Conservation (phyloP, 73 alveolate genomes). For the Tetrahymena borealis region DNA sequence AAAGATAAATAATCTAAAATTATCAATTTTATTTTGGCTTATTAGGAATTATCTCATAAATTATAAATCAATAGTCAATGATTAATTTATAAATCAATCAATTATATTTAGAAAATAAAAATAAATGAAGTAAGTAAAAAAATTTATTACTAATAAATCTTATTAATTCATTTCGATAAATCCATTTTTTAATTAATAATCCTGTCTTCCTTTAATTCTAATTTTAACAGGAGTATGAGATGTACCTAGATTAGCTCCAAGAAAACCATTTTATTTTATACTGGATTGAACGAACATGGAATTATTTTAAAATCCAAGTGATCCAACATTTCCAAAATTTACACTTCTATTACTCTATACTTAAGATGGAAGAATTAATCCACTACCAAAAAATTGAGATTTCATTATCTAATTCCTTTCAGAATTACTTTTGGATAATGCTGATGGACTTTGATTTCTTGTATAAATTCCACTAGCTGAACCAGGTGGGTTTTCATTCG, state of each 20-base stretch:
- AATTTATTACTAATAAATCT: not conserved
- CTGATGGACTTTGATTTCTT: not conserved
- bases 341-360: not conserved
- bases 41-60: too few species aligned
- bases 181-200: not conserved
- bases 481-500: conserved; percentile 5
- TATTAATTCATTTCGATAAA: not conserved
- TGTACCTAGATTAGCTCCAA: not conserved
- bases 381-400: not conserved
- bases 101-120: too few species aligned
- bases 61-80: too few species aligned
- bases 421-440: not conserved
- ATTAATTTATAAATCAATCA: too few species aligned
- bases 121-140: not conserved
- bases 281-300: too few species aligned
- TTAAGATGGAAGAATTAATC: not conserved
- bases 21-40: too few species aligned
- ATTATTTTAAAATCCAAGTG: too few species aligned
- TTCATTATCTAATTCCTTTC: not conserved
- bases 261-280: not conserved
- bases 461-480: not conserved
- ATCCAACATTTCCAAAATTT: not conserved
- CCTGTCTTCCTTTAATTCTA: not conserved
- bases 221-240: not conserved
- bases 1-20: not conserved